Evolutionary conservation across 139 green algal species (phyloP).

Genomic region (Asterochloris erici): DNA sequence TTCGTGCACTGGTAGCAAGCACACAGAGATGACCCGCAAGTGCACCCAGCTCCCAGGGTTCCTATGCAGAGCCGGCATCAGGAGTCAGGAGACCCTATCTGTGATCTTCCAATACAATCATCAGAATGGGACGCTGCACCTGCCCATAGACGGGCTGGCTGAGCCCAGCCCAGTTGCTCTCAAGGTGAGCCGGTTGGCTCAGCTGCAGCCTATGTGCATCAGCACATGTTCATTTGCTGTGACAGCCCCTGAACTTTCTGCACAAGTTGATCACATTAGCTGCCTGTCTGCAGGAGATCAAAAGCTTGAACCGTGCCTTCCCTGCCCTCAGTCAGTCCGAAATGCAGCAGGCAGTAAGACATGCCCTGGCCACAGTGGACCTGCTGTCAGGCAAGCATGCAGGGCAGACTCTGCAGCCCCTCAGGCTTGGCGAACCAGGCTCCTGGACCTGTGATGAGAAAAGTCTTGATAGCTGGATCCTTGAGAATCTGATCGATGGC

Average conservation of each 20-base stretch:
- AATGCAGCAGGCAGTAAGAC: conserved; percentile 20
- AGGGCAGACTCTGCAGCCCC: not conserved
- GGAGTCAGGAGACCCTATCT: not conserved
- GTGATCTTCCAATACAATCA: conserved; percentile 50
- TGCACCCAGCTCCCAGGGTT: not conserved
- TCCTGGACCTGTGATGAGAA: not conserved
- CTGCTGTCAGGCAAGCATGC: not conserved
- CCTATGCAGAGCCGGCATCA: not conserved
- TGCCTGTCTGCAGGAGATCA: conserved; percentile 16
- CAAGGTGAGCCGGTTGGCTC: not conserved
- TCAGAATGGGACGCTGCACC: conserved; percentile 38
- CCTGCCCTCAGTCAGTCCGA: conserved; percentile 13
- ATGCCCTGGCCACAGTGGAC: not conserved
- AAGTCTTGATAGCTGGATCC: not conserved
- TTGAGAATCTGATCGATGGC: conserved; percentile 2
- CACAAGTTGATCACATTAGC: not conserved
- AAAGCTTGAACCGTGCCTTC: not conserved
- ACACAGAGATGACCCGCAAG: too few relatives aligned
- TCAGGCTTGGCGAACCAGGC: not conserved
- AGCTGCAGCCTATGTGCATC: not conserved
- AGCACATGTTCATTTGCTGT: not conserved
- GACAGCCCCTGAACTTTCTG: not conserved
- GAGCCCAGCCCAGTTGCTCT: conserved; percentile 12
- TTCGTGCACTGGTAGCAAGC: too few relatives aligned
- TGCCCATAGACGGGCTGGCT: conserved; percentile 18